These are phyloP conservation scores for Lanmaoa rubissima DNA, from an alignment of 768 basidiomycete species.

Conservation along the genomic window DNA sequence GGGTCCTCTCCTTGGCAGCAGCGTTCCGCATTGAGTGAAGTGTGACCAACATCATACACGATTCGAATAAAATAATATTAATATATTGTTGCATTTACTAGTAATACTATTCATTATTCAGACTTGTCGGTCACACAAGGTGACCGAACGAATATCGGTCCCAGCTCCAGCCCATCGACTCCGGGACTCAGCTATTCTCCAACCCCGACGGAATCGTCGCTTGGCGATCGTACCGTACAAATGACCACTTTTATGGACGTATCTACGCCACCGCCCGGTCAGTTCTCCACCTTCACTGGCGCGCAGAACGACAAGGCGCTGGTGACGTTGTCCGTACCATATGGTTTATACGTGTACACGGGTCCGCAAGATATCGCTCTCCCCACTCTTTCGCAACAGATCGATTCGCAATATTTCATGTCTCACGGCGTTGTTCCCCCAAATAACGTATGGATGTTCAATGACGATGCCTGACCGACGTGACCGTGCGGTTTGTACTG, in stretches of 20 bases:
- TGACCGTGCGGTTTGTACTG: background rate
- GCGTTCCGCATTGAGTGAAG: too few species aligned
- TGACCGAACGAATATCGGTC: too few species aligned
- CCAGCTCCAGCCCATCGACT: constrained; percentile 46
- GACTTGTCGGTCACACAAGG: too few species aligned
- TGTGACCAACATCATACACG: too few species aligned
- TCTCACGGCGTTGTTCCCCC: constrained; percentile 13
- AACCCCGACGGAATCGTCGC: constrained; percentile 55
- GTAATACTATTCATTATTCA: too few species aligned
- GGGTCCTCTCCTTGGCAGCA: too few species aligned
- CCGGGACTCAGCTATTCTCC: constrained; percentile 60
- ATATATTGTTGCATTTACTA: too few species aligned
- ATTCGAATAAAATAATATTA: background rate
- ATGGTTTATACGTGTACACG: constrained; percentile 19
- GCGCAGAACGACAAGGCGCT: constrained; percentile 37
- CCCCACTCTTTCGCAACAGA: constrained; percentile 7
- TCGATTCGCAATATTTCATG: constrained; percentile 14
- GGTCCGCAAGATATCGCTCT: constrained; percentile 13
- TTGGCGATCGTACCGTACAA: constrained; percentile 55
- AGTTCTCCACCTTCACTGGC: constrained; percentile 35
- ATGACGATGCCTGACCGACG: constrained; percentile 18
- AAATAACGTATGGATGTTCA: constrained; percentile 16
- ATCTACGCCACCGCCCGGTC: constrained; percentile 33
- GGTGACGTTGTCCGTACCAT: constrained; percentile 17
- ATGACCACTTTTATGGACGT: constrained; percentile 53